Evolutionary conservation across 768 basidiomycete species (phyloP), one percentile per base, ranked within the genome.

Genomic region (Crucibulum laeve): DNA sequence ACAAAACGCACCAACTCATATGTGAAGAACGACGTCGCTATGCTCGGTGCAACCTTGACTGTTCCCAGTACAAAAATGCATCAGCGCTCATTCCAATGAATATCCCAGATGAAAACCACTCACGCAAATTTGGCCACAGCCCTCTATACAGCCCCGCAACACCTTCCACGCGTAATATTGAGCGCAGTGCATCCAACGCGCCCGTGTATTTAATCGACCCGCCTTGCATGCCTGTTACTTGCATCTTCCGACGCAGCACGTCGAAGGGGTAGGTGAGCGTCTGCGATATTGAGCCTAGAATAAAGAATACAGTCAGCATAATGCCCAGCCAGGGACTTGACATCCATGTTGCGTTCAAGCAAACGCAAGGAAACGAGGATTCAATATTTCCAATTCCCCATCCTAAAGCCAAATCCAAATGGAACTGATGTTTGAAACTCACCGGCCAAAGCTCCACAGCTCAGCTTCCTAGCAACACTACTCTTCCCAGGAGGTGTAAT

Each of bases 261-360:
- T 99, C 95, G 55, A 96, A 90, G 6, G 95, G 95, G 61, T 95
- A 97, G 4, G 94, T 97, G 53, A 97, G 64, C 39, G 92, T 91
- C 62, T 97, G 91, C 10, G 92, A 93, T 51, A 95, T 85, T 19
- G 85, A 82, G n/a, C 91, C 91, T 79, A 64, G 28, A 30, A 30
- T 30, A 8, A 30, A 8, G 28, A 30, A 30, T 30, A 30, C 28
- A 8, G 28, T n/a, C 8, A 30, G 28, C 28, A 30, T 30, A n/a
- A 8, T 8, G n/a, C n/a, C 28, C 28, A 8, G n/a, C n/a, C n/a
- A n/a, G n/a, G n/a, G n/a, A n/a, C n/a, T n/a, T n/a, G n/a, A n/a
- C n/a, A n/a, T n/a, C n/a, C n/a, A n/a, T n/a, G n/a, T n/a, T n/a
- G n/a, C n/a, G n/a, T n/a, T n/a, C n/a, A n/a, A n/a, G n/a, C n/a